Conservation (phyloP, 1,284 basidiomycete genomes). For the Microstroma glucosiphilum region DNA sequence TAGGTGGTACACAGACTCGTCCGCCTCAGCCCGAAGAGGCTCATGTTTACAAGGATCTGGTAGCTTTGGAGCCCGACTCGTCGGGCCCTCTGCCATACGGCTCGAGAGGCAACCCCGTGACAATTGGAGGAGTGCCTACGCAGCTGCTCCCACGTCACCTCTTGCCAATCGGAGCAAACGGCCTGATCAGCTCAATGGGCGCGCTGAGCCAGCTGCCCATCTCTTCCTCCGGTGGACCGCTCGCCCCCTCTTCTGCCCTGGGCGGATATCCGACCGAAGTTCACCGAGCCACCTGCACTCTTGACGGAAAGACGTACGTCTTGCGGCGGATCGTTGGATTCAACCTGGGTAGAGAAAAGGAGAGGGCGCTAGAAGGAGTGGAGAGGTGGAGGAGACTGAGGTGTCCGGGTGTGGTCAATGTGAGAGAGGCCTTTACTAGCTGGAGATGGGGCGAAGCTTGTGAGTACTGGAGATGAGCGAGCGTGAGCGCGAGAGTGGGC, state of each 20-base stretch:
- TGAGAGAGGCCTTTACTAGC: slow-evolving; percentile 93
- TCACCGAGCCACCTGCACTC: slow-evolving; percentile 72
- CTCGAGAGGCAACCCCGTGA: not conserved
- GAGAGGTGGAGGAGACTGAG: slow-evolving; percentile 80
- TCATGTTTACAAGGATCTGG: slow-evolving; percentile 82
- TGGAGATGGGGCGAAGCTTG: slow-evolving; percentile 86
- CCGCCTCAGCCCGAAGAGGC: slow-evolving; percentile 69
- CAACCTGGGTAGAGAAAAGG: slow-evolving; percentile 63
- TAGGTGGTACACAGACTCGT: slow-evolving; percentile 54
- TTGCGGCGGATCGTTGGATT: slow-evolving; percentile 83
- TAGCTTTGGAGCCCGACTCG: slow-evolving; percentile 62
- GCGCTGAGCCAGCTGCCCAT: not conserved
- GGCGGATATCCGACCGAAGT: slow-evolving; percentile 62
- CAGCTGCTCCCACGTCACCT: slow-evolving; percentile 6
- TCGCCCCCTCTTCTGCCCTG: slow-evolving; percentile 2
- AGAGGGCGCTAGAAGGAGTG: slow-evolving; percentile 64
- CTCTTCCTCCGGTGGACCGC: not conserved
- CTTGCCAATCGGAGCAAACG: not conserved
- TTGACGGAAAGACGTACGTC: slow-evolving; percentile 72
- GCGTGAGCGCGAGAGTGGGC: no score
- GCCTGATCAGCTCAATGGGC: not conserved
- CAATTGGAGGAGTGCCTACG: slow-evolving; percentile 2
- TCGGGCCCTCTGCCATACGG: not conserved
- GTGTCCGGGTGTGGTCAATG: slow-evolving; percentile 78
- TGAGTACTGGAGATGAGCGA: slow-evolving; percentile 53